Percentiles rank a stretch among this genome's conserved stretches.
Conservation (phyloP, 441 rosid species). For the Pelargonium cotyledonis region DNA sequence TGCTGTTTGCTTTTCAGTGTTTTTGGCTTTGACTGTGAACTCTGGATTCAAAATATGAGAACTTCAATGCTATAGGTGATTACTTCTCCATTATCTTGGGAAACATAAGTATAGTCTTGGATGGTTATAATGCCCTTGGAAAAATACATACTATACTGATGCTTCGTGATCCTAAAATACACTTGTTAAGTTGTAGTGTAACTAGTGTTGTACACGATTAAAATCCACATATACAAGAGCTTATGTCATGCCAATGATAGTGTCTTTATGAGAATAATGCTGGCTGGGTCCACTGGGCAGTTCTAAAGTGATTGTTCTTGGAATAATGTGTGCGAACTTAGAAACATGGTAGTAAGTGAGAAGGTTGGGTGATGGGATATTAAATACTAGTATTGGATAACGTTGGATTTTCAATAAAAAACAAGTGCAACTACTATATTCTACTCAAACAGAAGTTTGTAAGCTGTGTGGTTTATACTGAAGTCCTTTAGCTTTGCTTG, state of each 20-base stretch:
- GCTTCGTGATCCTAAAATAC: too few relatives aligned
- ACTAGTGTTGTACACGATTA: too few relatives aligned
- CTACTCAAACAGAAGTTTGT: neutral
- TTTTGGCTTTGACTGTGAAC: neutral
- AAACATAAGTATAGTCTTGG: neutral
- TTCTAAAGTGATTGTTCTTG: neutral
- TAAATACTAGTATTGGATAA: neutral
- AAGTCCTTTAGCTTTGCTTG: neutral
- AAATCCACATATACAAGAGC: too few relatives aligned
- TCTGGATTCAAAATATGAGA: neutral
- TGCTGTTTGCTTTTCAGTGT: neutral
- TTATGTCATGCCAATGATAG: too few relatives aligned
- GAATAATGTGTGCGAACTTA: neutral
- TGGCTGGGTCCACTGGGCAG: neutral
- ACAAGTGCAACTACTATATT: neutral
- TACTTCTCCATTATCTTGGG: neutral
- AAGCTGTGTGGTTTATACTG: neutral
- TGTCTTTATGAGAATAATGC: neutral
- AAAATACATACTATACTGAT: too few relatives aligned
- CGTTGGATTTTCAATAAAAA: too few relatives aligned
- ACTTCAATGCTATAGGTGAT: neutral
- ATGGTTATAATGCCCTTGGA: too few relatives aligned
- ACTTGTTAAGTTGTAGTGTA: too few relatives aligned
- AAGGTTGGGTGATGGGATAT: neutral
- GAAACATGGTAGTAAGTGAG: neutral